A percentile compares a stretch with the other conserved stretches of the same genome.
Conservation (phyloP, 2,329 filamentous ascomycete genomes). For the Ophiocordyceps polyrhachis-furcata region DNA sequence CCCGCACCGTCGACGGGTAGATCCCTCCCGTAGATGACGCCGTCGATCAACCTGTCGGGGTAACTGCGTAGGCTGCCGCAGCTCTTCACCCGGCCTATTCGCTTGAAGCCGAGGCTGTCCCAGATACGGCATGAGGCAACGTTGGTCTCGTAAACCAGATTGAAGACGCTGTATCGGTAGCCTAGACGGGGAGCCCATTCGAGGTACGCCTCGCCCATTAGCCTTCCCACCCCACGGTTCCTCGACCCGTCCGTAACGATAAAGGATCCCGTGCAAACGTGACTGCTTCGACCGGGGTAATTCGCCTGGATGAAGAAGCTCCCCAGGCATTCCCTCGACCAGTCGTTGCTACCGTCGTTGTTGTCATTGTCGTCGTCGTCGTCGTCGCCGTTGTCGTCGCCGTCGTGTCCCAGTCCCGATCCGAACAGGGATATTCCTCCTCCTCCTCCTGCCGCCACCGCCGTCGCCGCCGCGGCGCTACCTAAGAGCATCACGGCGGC, state of each 20-base stretch:
- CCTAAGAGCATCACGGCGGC: constrained; percentile 75
- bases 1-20: constrained; percentile 39
- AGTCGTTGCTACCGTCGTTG: constrained; percentile 29
- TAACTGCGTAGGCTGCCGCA: constrained; percentile 52
- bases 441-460: constrained; percentile 27
- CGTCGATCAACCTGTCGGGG: constrained; percentile 50
- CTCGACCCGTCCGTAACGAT: constrained; percentile 55
- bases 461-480: constrained; percentile 39
- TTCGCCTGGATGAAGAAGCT: constrained; percentile 93
- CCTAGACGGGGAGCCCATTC: constrained; percentile 66
- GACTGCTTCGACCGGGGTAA: constrained; percentile 76
- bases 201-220: constrained; percentile 61
- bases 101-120: constrained; percentile 84
- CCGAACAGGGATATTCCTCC: no score
- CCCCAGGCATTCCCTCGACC: constrained; percentile 65
- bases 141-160: constrained; percentile 86
- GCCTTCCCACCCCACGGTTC: constrained; percentile 53
- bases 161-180: constrained; percentile 86
- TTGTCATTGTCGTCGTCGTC: no score
- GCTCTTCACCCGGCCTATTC: constrained; percentile 65
- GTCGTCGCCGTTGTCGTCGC: not conserved
- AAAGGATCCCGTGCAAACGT: constrained; percentile 75
- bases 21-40: constrained; percentile 60
- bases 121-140: constrained; percentile 78
- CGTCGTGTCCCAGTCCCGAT: no score